Percentiles rank a stretch among this genome's conserved stretches.
phyloP scores from a whole-genome alignment of 495 filamentous ascomycete species.

The Penicillium malachiteum region DNA sequence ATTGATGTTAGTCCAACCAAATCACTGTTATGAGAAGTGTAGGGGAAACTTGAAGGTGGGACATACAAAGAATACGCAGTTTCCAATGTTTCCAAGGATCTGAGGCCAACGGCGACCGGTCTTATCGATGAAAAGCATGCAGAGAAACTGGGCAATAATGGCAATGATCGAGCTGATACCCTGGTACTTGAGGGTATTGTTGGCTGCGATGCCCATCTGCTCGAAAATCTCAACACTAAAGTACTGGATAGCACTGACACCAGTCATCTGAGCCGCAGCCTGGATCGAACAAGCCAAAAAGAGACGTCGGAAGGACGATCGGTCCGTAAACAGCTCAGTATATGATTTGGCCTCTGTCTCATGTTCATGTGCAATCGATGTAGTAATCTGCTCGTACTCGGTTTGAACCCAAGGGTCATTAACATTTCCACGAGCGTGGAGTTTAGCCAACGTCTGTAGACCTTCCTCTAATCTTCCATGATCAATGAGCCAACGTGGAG shows the following conservation, averaged over 20 bases:
- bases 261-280: slow-evolving; percentile 63
- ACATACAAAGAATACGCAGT: slow-evolving; percentile 6
- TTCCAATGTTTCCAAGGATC: slow-evolving; percentile 2
- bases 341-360: slow-evolving; percentile 62
- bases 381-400: slow-evolving; percentile 59
- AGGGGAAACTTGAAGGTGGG: not conserved
- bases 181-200: slow-evolving; percentile 61
- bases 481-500: slow-evolving; percentile 49
- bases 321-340: slow-evolving; percentile 57
- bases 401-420: slow-evolving; percentile 62
- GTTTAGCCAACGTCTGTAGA: slow-evolving; percentile 53
- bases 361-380: slow-evolving; percentile 27
- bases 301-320: slow-evolving; percentile 58
- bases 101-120: slow-evolving; percentile 3
- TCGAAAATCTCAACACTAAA: slow-evolving; percentile 57
- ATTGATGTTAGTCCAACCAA: not conserved
- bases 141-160: slow-evolving; percentile 34
- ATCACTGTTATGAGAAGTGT: not conserved
- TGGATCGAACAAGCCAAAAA: slow-evolving; percentile 60
- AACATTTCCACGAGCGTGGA: slow-evolving; percentile 58
- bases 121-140: slow-evolving; percentile 6
- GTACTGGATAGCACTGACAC: slow-evolving; percentile 65
- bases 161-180: slow-evolving; percentile 58
- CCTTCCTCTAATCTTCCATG: slow-evolving; percentile 50
- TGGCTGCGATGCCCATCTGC: slow-evolving; percentile 58